These are phyloP conservation scores for Flaveria brownii DNA, from an alignment of 129 eudicot genomes.

Conservation along the genomic window DNA sequence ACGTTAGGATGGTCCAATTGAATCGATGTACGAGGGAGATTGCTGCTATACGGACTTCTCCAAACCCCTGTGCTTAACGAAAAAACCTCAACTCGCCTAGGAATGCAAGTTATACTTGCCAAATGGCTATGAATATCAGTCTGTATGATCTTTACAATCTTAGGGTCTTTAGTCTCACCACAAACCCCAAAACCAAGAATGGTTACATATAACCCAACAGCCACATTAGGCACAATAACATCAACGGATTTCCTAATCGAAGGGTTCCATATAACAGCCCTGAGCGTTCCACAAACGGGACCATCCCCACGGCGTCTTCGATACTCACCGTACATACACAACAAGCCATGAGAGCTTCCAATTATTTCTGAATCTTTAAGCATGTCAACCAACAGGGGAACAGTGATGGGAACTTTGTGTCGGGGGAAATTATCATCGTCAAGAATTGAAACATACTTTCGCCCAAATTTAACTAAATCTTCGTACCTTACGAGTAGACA, in stretches of 20 bases:
- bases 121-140: not conserved
- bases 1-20: not conserved
- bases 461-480: not conserved
- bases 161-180: constrained; percentile 26
- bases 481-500: not conserved
- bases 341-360: constrained; percentile 15
- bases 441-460: not conserved
- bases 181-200: constrained; percentile 53
- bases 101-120: not conserved
- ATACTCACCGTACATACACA: constrained; percentile 28
- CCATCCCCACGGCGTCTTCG: not conserved
- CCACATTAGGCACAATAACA: constrained; percentile 13
- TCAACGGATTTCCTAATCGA: constrained; percentile 2
- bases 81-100: not conserved
- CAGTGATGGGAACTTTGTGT: not conserved
- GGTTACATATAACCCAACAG: not conserved
- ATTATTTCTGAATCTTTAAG: not conserved
- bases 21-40: not conserved
- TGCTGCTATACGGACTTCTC: not conserved
- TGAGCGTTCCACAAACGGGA: not conserved
- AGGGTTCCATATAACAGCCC: constrained; percentile 48
- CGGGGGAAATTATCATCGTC: constrained; percentile 16
- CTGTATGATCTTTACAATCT: constrained; percentile 38
- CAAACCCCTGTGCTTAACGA: not conserved
- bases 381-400: not conserved